These are phyloP conservation scores for Aspergillus neoniger DNA, from an alignment of 2,329 filamentous ascomycete species.

Conservation along the genomic window DNA sequence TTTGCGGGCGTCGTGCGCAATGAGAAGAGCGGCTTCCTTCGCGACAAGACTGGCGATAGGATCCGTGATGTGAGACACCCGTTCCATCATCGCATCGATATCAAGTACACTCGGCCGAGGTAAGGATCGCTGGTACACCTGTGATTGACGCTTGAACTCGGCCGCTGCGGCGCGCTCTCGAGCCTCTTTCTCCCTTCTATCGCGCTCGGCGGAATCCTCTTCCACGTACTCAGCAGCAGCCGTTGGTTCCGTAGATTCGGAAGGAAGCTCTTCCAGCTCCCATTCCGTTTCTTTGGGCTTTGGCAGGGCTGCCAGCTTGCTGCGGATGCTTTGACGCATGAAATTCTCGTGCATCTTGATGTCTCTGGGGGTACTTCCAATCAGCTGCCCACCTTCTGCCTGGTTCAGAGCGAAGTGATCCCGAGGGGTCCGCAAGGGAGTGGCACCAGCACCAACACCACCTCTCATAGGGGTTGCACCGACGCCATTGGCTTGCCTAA, in stretches of 20 bases:
- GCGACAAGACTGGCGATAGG: conserved; percentile 70
- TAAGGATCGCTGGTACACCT: conserved; percentile 83
- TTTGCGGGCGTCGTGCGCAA: conserved; percentile 77
- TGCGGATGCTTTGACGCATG: conserved; percentile 65
- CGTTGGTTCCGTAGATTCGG: conserved; percentile 68
- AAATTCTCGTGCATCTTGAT: conserved; percentile 70
- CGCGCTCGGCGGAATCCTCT: conserved; percentile 72
- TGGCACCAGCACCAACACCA: conserved; percentile 70
- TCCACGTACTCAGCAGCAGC: conserved; percentile 56
- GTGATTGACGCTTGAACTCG: conserved; percentile 80
- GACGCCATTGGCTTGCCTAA: conserved; percentile 66
- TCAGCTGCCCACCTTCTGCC: conserved; percentile 65
- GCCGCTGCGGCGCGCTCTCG: conserved; percentile 65
- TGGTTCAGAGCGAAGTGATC: conserved; percentile 84
- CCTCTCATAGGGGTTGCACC: conserved; percentile 65
- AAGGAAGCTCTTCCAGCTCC: conserved; percentile 83
- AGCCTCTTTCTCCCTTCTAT: conserved; percentile 65
- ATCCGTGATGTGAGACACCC: conserved; percentile 62
- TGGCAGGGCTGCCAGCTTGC: conserved; percentile 72
- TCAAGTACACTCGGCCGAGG: conserved; percentile 77
- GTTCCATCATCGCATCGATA: conserved; percentile 65
- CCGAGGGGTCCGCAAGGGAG: conserved; percentile 82
- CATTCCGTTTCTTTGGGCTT: conserved; percentile 92
- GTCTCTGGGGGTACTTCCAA: conserved; percentile 75
- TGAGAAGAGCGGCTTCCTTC: conserved; percentile 73